phyloP scores from a whole-genome alignment of 352 stramenopile genomes.

The Albugo candida region DNA sequence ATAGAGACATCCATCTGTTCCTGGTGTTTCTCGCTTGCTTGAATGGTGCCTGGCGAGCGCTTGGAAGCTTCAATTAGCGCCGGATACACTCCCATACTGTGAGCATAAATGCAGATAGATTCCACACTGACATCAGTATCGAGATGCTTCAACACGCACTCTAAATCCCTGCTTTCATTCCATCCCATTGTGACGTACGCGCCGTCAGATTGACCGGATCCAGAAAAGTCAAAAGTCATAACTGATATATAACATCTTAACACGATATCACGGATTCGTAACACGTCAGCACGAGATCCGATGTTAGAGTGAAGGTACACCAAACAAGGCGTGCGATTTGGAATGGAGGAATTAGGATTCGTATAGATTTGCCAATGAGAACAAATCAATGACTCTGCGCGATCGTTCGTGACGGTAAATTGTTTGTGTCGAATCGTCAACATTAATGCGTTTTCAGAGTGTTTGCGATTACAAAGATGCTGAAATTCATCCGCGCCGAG shows the following conservation, averaged over 20 bases:
- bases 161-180: conserved; percentile 58
- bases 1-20: conserved; percentile 30
- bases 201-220: conserved; percentile 53
- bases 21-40: conserved; percentile 13
- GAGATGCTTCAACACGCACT: conserved; percentile 40
- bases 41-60: conserved; percentile 11
- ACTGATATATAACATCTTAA: conserved; percentile 56
- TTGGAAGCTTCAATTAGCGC: conserved; percentile 57
- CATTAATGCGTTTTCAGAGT: not conserved
- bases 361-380: conserved; percentile 58
- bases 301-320: conserved; percentile 76
- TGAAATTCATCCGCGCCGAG: conserved; percentile 31
- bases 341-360: conserved; percentile 3
- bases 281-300: conserved; percentile 40
- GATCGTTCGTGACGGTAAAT: conserved; percentile 51
- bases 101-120: conserved; percentile 48
- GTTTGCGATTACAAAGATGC: conserved; percentile 8
- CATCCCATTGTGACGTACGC: conserved; percentile 77
- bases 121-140: conserved; percentile 26
- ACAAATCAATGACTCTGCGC: conserved; percentile 36
- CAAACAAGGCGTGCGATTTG: conserved; percentile 24
- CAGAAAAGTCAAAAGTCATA: conserved; percentile 63
- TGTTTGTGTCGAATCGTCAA: conserved; percentile 17
- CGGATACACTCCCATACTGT: conserved; percentile 68
- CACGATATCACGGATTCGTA: conserved; percentile 40